These are phyloP conservation scores for Trichoderma atrobrunneum DNA, from an alignment of 2,329 filamentous ascomycete species.

Conservation along the genomic window DNA sequence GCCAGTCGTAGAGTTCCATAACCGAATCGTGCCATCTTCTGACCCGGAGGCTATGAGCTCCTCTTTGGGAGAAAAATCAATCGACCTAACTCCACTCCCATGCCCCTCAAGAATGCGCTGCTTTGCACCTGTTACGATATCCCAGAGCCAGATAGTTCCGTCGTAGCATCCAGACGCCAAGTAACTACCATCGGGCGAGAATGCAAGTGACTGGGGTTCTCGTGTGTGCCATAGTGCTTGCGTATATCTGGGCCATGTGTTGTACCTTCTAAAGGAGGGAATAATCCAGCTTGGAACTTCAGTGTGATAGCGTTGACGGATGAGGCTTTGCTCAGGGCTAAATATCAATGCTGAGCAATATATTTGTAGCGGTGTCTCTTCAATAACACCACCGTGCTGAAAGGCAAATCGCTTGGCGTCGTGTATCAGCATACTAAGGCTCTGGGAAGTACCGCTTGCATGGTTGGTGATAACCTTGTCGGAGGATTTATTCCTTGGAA, in stretches of 20 bases:
- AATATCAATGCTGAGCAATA: neutral
- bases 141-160: neutral
- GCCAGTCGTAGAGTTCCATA: neutral
- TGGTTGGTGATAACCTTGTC: neutral
- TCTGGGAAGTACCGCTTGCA: neutral
- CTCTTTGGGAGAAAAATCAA: neutral
- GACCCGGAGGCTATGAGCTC: neutral
- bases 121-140: neutral
- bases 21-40: neutral
- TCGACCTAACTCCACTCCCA: rapidly evolving
- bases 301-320: neutral
- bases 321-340: neutral
- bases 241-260: neutral
- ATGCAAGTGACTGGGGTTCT: rapidly evolving
- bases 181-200: neutral
- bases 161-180: neutral
- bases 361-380: neutral
- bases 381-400: neutral
- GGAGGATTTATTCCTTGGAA: rapidly evolving
- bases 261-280: neutral
- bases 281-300: neutral
- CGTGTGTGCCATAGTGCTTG: neutral
- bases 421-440: neutral
- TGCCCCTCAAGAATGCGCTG: neutral
- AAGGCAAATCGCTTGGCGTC: neutral